Conservation (phyloP, 257 asterid genomes). For the Solanum gracilifrons region DNA sequence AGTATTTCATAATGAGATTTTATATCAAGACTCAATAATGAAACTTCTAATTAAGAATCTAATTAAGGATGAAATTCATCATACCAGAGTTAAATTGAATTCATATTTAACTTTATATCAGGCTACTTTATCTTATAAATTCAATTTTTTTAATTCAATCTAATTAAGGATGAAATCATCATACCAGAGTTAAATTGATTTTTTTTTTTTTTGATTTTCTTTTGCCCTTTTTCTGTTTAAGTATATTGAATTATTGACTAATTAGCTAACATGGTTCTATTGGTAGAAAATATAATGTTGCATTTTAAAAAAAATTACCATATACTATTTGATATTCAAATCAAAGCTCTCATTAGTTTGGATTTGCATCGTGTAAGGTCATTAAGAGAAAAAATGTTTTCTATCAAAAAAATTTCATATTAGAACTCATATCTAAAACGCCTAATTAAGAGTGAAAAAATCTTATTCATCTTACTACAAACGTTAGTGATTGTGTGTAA, state of each 20-base stretch:
- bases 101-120: background rate
- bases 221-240: background rate
- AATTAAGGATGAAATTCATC: background rate
- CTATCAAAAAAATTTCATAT: too few species aligned
- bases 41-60: background rate
- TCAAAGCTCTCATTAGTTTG: background rate
- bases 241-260: background rate
- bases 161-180: too few species aligned
- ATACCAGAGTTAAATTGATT: too few species aligned
- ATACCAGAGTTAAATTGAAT: background rate
- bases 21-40: background rate
- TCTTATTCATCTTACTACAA: too few species aligned
- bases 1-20: too few species aligned
- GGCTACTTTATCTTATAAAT: background rate
- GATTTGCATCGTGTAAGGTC: background rate
- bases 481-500: background rate
- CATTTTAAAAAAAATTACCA: background rate
- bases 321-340: background rate
- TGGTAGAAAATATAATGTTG: background rate
- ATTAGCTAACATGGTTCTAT: background rate
- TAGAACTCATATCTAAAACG: rapidly evolving
- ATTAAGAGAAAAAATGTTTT: background rate
- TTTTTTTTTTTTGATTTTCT: too few species aligned
- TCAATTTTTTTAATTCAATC: too few species aligned
- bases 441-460: background rate